These are phyloP conservation scores for Solanum neorickii DNA, from an alignment of 257 asterid genomes.

Conservation along the genomic window DNA sequence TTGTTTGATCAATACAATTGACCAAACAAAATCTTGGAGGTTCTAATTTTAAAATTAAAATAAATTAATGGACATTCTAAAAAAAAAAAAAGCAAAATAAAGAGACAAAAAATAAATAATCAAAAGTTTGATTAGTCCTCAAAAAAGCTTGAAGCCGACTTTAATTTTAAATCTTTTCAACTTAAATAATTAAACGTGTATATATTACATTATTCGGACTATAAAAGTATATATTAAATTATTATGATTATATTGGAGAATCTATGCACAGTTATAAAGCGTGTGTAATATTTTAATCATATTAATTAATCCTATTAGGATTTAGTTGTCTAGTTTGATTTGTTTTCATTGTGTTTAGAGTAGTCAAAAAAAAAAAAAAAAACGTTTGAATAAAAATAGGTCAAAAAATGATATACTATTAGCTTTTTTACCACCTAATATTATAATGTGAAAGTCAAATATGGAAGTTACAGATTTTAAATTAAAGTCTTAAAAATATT, in stretches of 20 bases:
- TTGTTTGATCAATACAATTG: background rate
- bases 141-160: constrained; percentile 8
- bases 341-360: background rate
- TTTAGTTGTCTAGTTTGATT: background rate
- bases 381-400: background rate
- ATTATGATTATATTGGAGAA: constrained; percentile 11
- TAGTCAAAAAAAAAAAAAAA: background rate
- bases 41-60: background rate
- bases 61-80: background rate
- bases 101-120: background rate
- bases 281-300: background rate
- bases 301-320: background rate
- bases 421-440: background rate
- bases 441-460: background rate
- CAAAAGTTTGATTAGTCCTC: background rate
- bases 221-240: background rate
- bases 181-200: background rate
- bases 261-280: background rate
- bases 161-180: background rate
- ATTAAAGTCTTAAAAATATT: background rate
- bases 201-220: background rate
- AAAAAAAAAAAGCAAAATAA: background rate
- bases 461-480: background rate
- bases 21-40: background rate
- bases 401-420: background rate